These are phyloP conservation scores for Agaricus sinodeliciosus DNA, from an alignment of 768 basidiomycete genomes.

Conservation along the genomic window DNA sequence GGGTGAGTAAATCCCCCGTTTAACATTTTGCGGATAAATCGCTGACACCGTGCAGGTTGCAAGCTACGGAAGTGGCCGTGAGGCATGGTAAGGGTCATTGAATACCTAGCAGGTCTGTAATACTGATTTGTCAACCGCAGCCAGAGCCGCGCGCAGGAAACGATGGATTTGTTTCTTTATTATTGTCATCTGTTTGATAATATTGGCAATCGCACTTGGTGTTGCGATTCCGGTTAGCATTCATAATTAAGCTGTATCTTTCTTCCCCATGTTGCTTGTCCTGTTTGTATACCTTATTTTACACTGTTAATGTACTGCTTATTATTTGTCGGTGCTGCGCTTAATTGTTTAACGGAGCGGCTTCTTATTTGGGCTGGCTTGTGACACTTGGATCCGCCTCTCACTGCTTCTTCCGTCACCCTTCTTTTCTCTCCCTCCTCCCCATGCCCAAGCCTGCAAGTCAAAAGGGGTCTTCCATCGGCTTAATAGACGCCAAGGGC, in stretches of 20 bases:
- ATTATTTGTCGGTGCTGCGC: not conserved
- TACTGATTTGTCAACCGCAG: constrained; percentile 13
- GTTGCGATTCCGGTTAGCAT: constrained; percentile 21
- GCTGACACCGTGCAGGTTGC: constrained; percentile 32
- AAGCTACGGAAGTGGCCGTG: constrained; percentile 63
- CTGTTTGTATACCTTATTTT: too few relatives aligned
- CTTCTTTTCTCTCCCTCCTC: constrained; percentile 6
- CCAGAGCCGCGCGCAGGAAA: constrained; percentile 62
- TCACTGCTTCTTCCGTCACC: not conserved
- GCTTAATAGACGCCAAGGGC: constrained; percentile 75
- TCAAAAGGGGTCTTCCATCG: constrained; percentile 48
- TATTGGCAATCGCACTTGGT: constrained; percentile 56
- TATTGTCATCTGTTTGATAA: constrained; percentile 42
- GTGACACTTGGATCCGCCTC: constrained; percentile 3
- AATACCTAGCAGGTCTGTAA: not conserved
- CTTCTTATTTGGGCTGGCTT: not conserved
- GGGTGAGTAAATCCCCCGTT: constrained; percentile 46
- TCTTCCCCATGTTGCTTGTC: too few relatives aligned
- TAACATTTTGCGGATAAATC: not conserved
- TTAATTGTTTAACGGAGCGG: too few relatives aligned
- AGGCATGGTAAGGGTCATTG: constrained; percentile 32
- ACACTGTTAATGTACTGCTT: not conserved
- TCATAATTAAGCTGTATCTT: constrained; percentile 1
- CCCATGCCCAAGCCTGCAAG: constrained; percentile 25
- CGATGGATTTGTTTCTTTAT: constrained; percentile 84